Evolutionary conservation across 495 filamentous ascomycete genomes (phyloP), one percentile per base, ranked within the genome.

Genomic region (Patellaria atrata): DNA sequence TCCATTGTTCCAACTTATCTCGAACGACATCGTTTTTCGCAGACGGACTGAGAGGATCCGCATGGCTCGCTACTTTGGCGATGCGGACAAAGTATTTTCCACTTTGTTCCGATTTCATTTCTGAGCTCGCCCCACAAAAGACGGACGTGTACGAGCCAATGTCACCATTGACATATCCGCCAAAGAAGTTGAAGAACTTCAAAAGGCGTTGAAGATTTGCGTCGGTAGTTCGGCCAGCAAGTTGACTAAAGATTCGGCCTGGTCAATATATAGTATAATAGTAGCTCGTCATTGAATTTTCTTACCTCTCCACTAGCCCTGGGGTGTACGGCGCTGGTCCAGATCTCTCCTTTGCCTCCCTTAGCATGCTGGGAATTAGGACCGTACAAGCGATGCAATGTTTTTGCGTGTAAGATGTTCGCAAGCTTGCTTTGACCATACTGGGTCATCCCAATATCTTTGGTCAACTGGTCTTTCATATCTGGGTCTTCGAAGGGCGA

Each of bases 321-420:
- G 5, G 61, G 62, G 51, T 65, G 61, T 24, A 65, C 63, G 11
- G 50, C 43, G 23, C 54, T 40, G 17, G 42, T 33, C 56, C 55
- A 58, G 29, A 63, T 59, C 41, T 60, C 57, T 17, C 56, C 58
- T 5, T 51, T 32, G 4, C 47, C 47, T 3, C 34, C 43, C 18
- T 22, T 35, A 17, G 53, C 52, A 26, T 43, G 49, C 6, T 26
- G 25, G 7, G 53, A 57, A 6, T 39, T 37, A 9, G 61, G 61
- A 3, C 60, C 63, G 33, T 60, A 64, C 20, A 32, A 14, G 15
- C 15, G 47, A 25, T 40, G 34, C 29, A 61, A 37, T n/a, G n/a
- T n/a, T n/a, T n/a, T n/a, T n/a, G n/a, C n/a, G n/a, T n/a, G n/a
- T n/a, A n/a, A n/a, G n/a, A n/a, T n/a, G n/a, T n/a, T n/a, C n/a